These are phyloP conservation scores for Fusarium tupiense DNA, from an alignment of 2,329 filamentous ascomycete species.

Conservation along the genomic window DNA sequence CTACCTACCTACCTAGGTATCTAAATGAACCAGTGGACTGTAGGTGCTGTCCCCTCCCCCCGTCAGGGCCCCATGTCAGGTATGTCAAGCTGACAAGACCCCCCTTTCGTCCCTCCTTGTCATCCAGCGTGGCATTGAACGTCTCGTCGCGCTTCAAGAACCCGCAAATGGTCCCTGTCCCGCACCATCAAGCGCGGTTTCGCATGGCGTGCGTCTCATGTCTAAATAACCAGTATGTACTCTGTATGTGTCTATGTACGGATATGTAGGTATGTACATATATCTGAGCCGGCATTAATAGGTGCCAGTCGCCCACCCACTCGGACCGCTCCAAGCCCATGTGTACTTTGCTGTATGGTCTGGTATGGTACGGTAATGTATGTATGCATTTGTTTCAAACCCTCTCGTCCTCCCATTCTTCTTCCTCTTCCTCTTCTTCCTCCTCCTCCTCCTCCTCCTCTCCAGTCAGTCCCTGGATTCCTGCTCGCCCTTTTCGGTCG, in stretches of 20 bases:
- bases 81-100: not conserved
- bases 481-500: conserved; percentile 36
- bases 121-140: conserved; percentile 44
- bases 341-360: not conserved
- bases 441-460: not conserved
- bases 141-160: conserved; percentile 37
- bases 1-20: not conserved
- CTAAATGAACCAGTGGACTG: not conserved
- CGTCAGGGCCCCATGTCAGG: conserved; percentile 23
- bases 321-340: conserved; percentile 31
- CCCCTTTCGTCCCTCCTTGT: conserved; percentile 41
- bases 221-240: not conserved
- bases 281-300: conserved; percentile 42
- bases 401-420: conserved; percentile 32
- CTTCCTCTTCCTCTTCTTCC: not conserved
- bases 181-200: conserved; percentile 39
- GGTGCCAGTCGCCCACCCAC: conserved; percentile 40
- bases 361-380: not conserved
- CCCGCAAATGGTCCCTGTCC: conserved; percentile 34
- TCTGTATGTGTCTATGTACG: not conserved
- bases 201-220: conserved; percentile 38
- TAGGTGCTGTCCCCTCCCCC: conserved; percentile 20
- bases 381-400: conserved; percentile 41
- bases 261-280: not conserved
- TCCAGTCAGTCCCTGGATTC: conserved; percentile 13